phyloP scores from a whole-genome alignment of 495 filamentous ascomycete species.

The Neurospora pannonica region DNA sequence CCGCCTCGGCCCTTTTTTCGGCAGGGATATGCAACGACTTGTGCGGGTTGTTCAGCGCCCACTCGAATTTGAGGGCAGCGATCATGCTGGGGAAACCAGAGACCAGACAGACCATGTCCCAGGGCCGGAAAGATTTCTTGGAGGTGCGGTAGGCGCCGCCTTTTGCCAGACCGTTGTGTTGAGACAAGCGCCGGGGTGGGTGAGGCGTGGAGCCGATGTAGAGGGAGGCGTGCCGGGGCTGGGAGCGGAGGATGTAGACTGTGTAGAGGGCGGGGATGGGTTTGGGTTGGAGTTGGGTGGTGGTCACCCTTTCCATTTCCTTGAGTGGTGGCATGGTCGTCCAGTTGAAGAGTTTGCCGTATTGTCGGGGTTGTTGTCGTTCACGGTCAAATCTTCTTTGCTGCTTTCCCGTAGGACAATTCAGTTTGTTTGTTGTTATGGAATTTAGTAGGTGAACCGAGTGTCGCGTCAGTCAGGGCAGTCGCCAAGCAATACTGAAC shows the following conservation, averaged over 20 bases:
- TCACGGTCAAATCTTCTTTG: background rate
- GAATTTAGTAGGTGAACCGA: background rate
- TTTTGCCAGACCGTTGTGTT: constrained; percentile 75
- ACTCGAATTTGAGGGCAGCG: constrained; percentile 94
- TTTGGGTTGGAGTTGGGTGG: constrained; percentile 18
- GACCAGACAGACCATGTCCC: constrained; percentile 88
- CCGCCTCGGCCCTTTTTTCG: constrained; percentile 39
- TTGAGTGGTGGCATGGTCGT: too few species aligned
- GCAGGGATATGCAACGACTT: constrained; percentile 61
- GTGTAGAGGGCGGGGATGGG: constrained; percentile 48
- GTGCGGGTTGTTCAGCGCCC: constrained; percentile 85
- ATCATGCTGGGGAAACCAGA: constrained; percentile 80
- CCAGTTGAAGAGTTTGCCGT: too few species aligned
- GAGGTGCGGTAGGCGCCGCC: constrained; percentile 75
- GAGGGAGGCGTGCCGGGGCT: constrained; percentile 48
- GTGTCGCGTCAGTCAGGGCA: background rate
- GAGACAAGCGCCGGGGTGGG: constrained; percentile 67
- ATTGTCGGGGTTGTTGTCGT: background rate
- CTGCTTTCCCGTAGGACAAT: background rate
- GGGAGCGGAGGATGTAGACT: constrained; percentile 81
- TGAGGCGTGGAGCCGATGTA: constrained; percentile 93
- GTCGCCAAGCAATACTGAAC: background rate
- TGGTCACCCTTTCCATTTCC: background rate
- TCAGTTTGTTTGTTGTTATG: background rate
- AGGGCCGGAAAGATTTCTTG: constrained; percentile 58